These are phyloP conservation scores for Ceratocystis albifundus DNA, from an alignment of 2,329 filamentous ascomycete species.

Conservation along the genomic window DNA sequence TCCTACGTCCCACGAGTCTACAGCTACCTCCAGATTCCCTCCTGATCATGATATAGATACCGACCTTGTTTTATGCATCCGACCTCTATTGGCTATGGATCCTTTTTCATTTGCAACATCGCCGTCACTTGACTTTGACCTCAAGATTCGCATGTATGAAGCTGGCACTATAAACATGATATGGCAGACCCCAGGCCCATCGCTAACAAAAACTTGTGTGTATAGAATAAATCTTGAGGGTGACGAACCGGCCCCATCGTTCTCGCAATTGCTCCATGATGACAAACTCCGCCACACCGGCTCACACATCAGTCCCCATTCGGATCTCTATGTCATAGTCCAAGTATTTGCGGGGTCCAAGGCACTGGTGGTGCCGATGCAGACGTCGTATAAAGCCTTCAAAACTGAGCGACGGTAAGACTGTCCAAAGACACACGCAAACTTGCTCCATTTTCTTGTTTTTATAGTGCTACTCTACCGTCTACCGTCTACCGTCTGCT, in stretches of 20 bases:
- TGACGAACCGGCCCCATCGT: slow-evolving; percentile 34
- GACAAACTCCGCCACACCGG: slow-evolving; percentile 77
- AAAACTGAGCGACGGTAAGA: slow-evolving; percentile 54
- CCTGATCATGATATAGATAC: not conserved
- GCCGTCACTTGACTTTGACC: slow-evolving; percentile 64
- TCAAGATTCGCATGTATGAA: slow-evolving; percentile 53
- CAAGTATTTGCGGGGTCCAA: slow-evolving; percentile 96
- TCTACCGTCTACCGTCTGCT: not conserved
- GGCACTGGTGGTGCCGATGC: slow-evolving; percentile 77
- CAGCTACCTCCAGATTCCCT: not conserved
- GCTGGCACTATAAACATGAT: too few species aligned
- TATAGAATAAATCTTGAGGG: slow-evolving; percentile 39
- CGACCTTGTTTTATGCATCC: not conserved
- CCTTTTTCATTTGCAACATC: slow-evolving; percentile 92
- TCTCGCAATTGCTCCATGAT: slow-evolving; percentile 62
- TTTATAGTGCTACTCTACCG: not conserved
- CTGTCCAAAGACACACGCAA: not conserved
- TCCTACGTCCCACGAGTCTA: not conserved
- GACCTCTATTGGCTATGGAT: slow-evolving; percentile 52
- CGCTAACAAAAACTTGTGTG: not conserved
- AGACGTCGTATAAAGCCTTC: slow-evolving; percentile 88
- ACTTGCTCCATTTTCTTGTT: not conserved
- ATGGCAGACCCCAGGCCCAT: not conserved
- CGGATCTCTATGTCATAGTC: slow-evolving; percentile 83
- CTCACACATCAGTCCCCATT: slow-evolving; percentile 67